Conservation (phyloP, 805 yeast genomes). For the Diddensiella santjacobensis region DNA sequence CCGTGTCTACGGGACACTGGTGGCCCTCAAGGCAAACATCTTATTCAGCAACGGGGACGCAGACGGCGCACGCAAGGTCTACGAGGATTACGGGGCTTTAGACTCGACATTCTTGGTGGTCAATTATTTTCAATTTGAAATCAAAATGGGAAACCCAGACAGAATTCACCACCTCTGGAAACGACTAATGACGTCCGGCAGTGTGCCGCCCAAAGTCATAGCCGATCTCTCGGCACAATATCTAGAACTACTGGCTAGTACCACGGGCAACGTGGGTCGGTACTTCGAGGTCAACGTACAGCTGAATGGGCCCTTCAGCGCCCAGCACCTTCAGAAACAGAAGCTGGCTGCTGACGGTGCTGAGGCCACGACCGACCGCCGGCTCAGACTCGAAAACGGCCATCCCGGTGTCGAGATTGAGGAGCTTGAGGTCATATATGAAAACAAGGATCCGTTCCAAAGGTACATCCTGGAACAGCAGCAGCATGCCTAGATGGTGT, state of each 20-base stretch:
- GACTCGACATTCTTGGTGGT: slow-evolving; percentile 31
- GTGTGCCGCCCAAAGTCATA: slow-evolving; percentile 26
- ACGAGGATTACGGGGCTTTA: slow-evolving; percentile 21
- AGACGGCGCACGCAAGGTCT: slow-evolving; percentile 26
- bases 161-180: slow-evolving; percentile 18
- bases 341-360: slow-evolving; percentile 17
- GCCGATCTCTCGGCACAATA: slow-evolving; percentile 29
- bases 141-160: slow-evolving; percentile 13
- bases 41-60: slow-evolving; percentile 13
- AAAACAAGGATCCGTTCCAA: slow-evolving; percentile 15
- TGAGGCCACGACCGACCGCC: slow-evolving; percentile 11
- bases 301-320: slow-evolving; percentile 25
- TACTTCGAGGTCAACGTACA: slow-evolving; percentile 24
- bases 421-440: background rate
- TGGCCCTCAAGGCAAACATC: slow-evolving; percentile 12
- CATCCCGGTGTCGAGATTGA: slow-evolving; percentile 26
- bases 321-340: slow-evolving; percentile 15
- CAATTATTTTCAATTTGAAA: slow-evolving; percentile 30
- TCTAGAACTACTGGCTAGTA: slow-evolving; percentile 24
- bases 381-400: slow-evolving; percentile 23
- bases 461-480: slow-evolving; percentile 5
- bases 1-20: slow-evolving; percentile 9
- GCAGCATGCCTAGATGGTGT: slow-evolving; percentile 1
- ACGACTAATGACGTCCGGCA: slow-evolving; percentile 22
- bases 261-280: slow-evolving; percentile 6